Evolutionary conservation across 768 basidiomycete species (phyloP).

Genomic region (Cystofilobasidium bisporidii): DNA sequence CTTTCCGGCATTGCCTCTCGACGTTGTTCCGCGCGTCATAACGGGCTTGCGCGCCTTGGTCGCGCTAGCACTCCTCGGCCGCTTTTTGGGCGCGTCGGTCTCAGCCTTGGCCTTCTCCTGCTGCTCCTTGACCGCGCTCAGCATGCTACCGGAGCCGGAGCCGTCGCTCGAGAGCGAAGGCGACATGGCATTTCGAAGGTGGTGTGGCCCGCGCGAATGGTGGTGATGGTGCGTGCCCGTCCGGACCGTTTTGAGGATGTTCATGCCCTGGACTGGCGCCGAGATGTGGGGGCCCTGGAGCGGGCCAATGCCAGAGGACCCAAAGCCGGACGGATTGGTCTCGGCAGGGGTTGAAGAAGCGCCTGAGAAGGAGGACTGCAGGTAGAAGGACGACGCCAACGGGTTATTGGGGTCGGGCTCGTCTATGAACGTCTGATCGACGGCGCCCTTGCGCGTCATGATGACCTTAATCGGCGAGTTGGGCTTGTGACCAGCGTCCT

Average conservation of each 20-base stretch:
- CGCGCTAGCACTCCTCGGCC: not conserved
- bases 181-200: not conserved
- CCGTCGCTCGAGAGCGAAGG: not conserved
- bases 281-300: constrained; percentile 5
- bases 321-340: not conserved
- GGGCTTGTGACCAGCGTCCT: constrained; percentile 25
- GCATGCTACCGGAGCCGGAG: not conserved
- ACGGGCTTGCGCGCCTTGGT: constrained; percentile 8
- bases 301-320: not conserved
- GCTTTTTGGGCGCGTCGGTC: not conserved
- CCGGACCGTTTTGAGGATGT: constrained; percentile 12
- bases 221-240: constrained; percentile 12
- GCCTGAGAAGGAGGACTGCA: not conserved
- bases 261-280: constrained; percentile 3
- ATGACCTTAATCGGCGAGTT: constrained; percentile 21
- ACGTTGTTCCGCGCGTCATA: constrained; percentile 25
- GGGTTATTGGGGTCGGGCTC: constrained; percentile 9
- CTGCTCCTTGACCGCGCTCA: not conserved
- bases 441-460: constrained; percentile 26
- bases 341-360: not conserved
- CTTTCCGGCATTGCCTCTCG: constrained; percentile 5
- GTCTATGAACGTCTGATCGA: constrained; percentile 23
- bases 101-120: not conserved
- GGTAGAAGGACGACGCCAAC: not conserved
- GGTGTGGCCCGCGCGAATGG: not conserved